phyloP scores from a whole-genome alignment of 768 basidiomycete species.

The Tulasnella sp. region DNA sequence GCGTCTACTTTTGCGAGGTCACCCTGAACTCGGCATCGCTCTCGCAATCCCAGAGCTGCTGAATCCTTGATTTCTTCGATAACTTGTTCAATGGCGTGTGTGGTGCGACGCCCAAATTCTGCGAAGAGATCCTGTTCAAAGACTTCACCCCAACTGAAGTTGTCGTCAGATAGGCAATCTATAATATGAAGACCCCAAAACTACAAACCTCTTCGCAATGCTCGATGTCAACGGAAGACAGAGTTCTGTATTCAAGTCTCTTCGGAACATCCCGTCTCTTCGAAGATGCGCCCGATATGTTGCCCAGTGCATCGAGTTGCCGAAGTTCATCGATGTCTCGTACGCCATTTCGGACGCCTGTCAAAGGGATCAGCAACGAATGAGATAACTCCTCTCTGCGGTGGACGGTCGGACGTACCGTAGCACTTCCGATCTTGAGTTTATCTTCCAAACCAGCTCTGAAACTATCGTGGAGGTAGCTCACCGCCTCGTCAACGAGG shows the following conservation, averaged over 20 bases:
- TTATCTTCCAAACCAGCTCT: constrained; percentile 63
- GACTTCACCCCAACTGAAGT: constrained; percentile 56
- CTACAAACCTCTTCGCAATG: constrained; percentile 49
- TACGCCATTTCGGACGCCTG: constrained; percentile 53
- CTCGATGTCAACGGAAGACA: constrained; percentile 60
- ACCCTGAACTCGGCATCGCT: constrained; percentile 56
- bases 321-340: constrained; percentile 55
- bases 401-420: constrained; percentile 45
- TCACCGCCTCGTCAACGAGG: constrained; percentile 52
- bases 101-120: constrained; percentile 50
- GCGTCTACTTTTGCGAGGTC: constrained; percentile 59
- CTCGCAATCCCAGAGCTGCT: constrained; percentile 57
- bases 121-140: constrained; percentile 63
- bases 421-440: constrained; percentile 55
- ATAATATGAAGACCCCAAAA: background rate
- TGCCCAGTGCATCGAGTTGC: constrained; percentile 60
- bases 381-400: background rate
- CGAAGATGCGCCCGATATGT: constrained; percentile 60
- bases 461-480: constrained; percentile 54
- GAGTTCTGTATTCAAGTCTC: constrained; percentile 64
- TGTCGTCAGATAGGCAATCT: constrained; percentile 16
- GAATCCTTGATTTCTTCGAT: constrained; percentile 57
- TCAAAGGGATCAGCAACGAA: constrained; percentile 42
- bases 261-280: constrained; percentile 59
- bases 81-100: constrained; percentile 49